A percentile compares a stretch with the other conserved stretches of the same genome.
Conservation (phyloP, 192 early-diverging fungal genomes). For the Radiomyces spectabilis region DNA sequence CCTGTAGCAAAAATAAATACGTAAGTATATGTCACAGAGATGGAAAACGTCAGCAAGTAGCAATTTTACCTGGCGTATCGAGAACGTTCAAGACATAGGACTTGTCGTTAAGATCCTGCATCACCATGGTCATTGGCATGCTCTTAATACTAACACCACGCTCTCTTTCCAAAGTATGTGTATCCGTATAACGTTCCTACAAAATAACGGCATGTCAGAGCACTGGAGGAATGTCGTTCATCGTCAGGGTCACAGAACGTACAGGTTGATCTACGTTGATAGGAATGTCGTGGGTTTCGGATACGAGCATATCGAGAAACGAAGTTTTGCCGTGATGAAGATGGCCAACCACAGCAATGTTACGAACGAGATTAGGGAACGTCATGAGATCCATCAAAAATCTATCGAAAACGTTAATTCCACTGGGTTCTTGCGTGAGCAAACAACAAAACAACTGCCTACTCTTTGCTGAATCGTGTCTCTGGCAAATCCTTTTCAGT, state of each 20-base stretch:
- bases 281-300: slow-evolving; percentile 71
- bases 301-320: slow-evolving; percentile 87
- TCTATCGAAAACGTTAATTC: too few relatives aligned
- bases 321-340: slow-evolving; percentile 97
- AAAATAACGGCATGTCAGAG: not conserved
- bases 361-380: slow-evolving; percentile 77
- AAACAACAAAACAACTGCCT: too few relatives aligned
- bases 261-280: slow-evolving; percentile 42
- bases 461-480: slow-evolving; percentile 87
- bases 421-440: too few relatives aligned
- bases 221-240: too few relatives aligned
- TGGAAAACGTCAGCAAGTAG: too few relatives aligned
- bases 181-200: slow-evolving; percentile 84
- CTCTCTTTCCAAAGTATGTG: slow-evolving; percentile 82
- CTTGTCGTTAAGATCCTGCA: slow-evolving; percentile 82
- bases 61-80: slow-evolving; percentile 84
- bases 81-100: slow-evolving; percentile 85
- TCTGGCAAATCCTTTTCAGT: slow-evolving; percentile 77
- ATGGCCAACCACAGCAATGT: slow-evolving; percentile 88
- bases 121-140: slow-evolving; percentile 87
- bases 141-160: slow-evolving; percentile 89
- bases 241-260: too few relatives aligned
- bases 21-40: too few relatives aligned
- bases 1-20: slow-evolving; percentile 41
- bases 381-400: slow-evolving; percentile 78